Base-by-base conservation (phyloP, 2,329 filamentous ascomycete genomes). In the Pseudocercospora musae region DNA sequence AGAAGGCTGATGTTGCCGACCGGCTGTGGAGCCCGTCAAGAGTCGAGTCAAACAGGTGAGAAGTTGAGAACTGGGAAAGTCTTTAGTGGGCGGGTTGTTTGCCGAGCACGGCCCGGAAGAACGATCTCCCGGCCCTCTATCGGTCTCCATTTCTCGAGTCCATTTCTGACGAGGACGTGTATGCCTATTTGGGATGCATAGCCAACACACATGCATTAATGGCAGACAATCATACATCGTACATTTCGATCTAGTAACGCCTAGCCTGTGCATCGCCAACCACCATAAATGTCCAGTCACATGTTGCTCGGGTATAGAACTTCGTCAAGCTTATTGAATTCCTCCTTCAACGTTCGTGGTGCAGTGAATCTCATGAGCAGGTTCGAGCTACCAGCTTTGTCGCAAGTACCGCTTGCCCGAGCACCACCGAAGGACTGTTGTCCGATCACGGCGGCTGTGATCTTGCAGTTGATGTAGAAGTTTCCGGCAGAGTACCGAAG, bases 391-490 rank as follows among this genome's bases (percentile, higher is more conserved):
- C 82, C 82, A n/a, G 82, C 82, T 73, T 84, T 84, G 71, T 84
- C 82, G 65, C 84, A 84, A 29, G 82, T 84, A 11, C 82, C 82
- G 57, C 79, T 82, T 10, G 80, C 80, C 57, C 82, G 75, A n/a
- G 80, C 80, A 40, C 82, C 82, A 62, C 82, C 82, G 53, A 74
- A 74, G 0, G 71, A 68, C 64, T 74, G 73, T 65, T 74, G 73
- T 7, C 70, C 73, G 15, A 74, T 70, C 66, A 78, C 76, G 64
- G 78, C 72, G 57, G 78, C 82, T 3, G 82, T 84, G 68, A 79
- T 88, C 84, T 92, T 92, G 80, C 87, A 89, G 80, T 92, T 93
- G 79, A 92, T 84, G 79, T 93, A 93, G 76, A 92, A 92, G 80
- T 93, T 93, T 49, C 90, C 90, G 0, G 89, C 89, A 0, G 87